Evolutionary conservation across 2,329 filamentous ascomycete genomes (phyloP).

Genomic region (Fusarium domesticum): DNA sequence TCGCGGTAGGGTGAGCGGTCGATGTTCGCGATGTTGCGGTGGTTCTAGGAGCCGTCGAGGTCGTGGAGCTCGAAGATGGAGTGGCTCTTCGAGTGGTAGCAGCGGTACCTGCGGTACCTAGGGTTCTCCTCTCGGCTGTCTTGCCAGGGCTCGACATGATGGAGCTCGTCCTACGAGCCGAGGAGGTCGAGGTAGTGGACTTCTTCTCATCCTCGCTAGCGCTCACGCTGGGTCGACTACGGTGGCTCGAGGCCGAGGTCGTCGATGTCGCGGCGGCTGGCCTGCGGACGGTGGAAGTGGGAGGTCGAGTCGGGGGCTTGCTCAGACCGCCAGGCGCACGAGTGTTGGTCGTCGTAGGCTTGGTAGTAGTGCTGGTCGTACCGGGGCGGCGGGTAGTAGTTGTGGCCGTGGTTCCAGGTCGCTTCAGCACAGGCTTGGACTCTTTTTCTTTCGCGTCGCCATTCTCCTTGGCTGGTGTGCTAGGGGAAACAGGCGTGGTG

Average conservation of each 20-base stretch:
- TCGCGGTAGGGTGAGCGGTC: constrained; percentile 4
- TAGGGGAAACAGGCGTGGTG: constrained; percentile 33
- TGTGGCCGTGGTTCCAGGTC: constrained; percentile 33
- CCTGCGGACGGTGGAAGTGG: constrained; percentile 36
- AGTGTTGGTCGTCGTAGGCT: constrained; percentile 31
- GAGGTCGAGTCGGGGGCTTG: constrained; percentile 50
- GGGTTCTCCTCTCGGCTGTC: constrained; percentile 35
- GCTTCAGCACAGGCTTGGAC: constrained; percentile 35
- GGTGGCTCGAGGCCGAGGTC: constrained; percentile 42
- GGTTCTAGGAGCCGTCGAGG: constrained; percentile 36
- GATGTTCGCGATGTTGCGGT: constrained; percentile 31
- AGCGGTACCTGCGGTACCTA: constrained; percentile 33
- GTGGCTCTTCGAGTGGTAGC: constrained; percentile 32
- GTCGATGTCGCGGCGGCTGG: constrained; percentile 32
- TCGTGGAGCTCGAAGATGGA: constrained; percentile 32
- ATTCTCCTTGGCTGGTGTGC: constrained; percentile 35
- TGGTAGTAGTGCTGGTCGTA: constrained; percentile 22
- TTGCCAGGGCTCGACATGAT: constrained; percentile 40
- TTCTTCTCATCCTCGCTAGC: constrained; percentile 52
- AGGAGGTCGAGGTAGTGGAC: constrained; percentile 36
- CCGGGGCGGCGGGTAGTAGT: constrained; percentile 21
- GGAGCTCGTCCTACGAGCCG: constrained; percentile 44
- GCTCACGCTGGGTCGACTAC: constrained; percentile 47
- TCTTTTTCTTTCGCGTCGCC: constrained; percentile 11
- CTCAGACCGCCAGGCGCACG: constrained; percentile 41